phyloP scores from a whole-genome alignment of 2,329 filamentous ascomycete species.

The Botrytis cinerea region DNA sequence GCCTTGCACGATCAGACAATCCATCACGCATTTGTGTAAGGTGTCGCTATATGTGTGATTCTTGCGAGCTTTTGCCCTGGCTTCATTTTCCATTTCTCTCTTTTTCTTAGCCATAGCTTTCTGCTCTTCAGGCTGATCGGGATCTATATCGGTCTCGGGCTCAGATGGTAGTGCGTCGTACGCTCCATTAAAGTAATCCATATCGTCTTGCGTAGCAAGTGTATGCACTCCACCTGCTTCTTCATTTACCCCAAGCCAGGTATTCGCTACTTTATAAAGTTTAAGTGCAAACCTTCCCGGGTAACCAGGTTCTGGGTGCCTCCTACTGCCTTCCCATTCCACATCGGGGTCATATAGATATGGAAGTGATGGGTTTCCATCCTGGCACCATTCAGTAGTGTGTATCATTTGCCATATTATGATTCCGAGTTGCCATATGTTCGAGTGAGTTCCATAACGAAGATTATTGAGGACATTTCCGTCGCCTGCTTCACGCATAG shows the following conservation, averaged over 20 bases:
- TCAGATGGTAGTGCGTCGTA: neutral
- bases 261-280: neutral
- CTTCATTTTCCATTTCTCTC: neutral
- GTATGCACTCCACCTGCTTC: neutral
- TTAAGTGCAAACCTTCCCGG: neutral
- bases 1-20: conserved; percentile 13
- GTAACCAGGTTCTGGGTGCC: fast-evolving
- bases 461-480: conserved; percentile 14
- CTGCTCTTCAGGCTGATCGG: neutral
- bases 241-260: neutral
- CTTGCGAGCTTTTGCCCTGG: neutral
- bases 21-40: conserved; percentile 7
- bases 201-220: conserved; percentile 16
- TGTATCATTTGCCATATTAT: conserved; percentile 9
- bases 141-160: neutral
- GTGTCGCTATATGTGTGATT: neutral
- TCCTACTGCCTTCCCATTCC: neutral
- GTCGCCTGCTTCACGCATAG: neutral
- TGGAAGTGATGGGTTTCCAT: neutral
- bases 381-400: neutral
- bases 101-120: neutral
- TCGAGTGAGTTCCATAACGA: conserved; percentile 9
- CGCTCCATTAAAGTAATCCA: neutral
- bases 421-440: conserved; percentile 16
- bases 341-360: neutral